phyloP scores from a whole-genome alignment of 768 basidiomycete genomes.

The Cyathus striatus region DNA sequence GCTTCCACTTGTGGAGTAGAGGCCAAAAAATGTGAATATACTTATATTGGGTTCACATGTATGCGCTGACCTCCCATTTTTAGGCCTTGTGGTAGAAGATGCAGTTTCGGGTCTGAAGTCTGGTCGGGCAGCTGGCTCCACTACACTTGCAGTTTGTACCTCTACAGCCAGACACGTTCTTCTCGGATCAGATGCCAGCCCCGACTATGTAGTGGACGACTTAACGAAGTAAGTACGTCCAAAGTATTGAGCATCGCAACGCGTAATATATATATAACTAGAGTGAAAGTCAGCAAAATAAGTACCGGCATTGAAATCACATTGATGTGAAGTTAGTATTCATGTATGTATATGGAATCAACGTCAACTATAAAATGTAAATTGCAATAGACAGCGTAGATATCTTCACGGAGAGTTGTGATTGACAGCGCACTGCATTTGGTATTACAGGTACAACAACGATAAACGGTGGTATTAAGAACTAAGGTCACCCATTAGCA shows the following conservation, averaged over 20 bases:
- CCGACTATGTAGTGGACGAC: conserved; percentile 67
- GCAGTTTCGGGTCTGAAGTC: conserved; percentile 78
- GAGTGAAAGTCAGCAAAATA: conserved; percentile 39
- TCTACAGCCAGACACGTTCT: conserved; percentile 59
- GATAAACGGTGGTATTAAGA: too few species aligned
- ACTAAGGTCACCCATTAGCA: too few species aligned
- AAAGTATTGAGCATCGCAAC: too few species aligned
- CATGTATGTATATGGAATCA: too few species aligned
- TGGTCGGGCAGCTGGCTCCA: conserved; percentile 71
- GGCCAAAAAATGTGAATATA: conserved; percentile 47
- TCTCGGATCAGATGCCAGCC: conserved; percentile 42
- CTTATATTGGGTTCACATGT: neutral
- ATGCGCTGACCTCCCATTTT: neutral
- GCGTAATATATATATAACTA: too few species aligned
- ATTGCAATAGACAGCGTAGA: too few species aligned
- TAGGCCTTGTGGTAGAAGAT: conserved; percentile 87
- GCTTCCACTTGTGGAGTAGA: conserved; percentile 55
- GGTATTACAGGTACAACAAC: too few species aligned
- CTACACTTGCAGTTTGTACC: conserved; percentile 80
- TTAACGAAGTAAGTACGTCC: conserved; percentile 49
- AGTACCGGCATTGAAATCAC: too few species aligned
- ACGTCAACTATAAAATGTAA: too few species aligned
- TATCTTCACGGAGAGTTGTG: too few species aligned
- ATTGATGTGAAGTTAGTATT: too few species aligned
- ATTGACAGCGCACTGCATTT: too few species aligned